These are phyloP conservation scores for Thalassia testudinum DNA, from an alignment of 116 monocot species.

Conservation along the genomic window DNA sequence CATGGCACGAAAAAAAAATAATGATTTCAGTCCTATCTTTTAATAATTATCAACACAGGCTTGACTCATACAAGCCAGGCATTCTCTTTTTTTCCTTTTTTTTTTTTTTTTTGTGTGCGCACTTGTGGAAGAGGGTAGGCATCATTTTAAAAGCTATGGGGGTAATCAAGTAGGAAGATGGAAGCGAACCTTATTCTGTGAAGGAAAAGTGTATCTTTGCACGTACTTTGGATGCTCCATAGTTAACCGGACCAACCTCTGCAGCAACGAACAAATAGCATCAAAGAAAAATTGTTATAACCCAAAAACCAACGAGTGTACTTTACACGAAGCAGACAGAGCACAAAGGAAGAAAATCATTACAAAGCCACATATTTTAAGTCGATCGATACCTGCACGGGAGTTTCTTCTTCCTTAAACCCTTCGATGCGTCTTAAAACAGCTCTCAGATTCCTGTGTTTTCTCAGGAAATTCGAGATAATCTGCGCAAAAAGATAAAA, in stretches of 20 bases:
- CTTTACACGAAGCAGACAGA: no score
- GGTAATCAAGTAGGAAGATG: neutral
- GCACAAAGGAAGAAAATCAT: neutral
- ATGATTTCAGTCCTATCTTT: no score
- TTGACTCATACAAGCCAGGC: neutral
- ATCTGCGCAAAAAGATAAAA: neutral
- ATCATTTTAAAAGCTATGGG: neutral
- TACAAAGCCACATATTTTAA: neutral
- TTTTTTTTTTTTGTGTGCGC: neutral
- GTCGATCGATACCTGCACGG: slow-evolving; percentile 8
- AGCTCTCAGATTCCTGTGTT: slow-evolving; percentile 1
- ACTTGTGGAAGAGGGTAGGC: neutral
- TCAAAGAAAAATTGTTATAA: no score
- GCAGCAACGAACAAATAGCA: slow-evolving; percentile 8
- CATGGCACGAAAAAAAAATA: no score
- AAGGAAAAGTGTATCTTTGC: slow-evolving; percentile 35
- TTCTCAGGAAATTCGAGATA: slow-evolving; percentile 3
- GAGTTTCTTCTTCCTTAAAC: slow-evolving; percentile 1
- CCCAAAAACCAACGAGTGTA: no score
- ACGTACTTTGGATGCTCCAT: slow-evolving; percentile 28
- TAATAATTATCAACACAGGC: no score
- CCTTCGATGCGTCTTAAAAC: slow-evolving; percentile 1
- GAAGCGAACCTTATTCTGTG: slow-evolving; percentile 30
- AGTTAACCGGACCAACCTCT: slow-evolving; percentile 57
- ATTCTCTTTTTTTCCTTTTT: neutral